phyloP scores from a whole-genome alignment of 176 grass and related monocot species.

The Oryza meridionalis region DNA sequence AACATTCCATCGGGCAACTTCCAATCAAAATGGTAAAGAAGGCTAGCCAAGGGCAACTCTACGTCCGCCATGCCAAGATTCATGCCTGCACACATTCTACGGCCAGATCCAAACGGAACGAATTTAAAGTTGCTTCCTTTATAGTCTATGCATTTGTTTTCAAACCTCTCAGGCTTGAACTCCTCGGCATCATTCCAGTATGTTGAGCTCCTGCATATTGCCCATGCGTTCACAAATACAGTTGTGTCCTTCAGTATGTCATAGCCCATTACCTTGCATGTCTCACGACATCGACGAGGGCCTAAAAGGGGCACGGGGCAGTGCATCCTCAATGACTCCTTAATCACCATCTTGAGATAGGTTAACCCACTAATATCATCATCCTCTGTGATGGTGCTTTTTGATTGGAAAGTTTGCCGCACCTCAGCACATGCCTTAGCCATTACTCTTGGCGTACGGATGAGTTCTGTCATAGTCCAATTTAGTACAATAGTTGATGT shows the following conservation, averaged over 20 bases:
- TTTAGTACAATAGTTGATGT: background rate
- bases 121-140: conserved; percentile 2
- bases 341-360: conserved; percentile 14
- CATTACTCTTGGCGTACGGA: background rate
- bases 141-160: background rate
- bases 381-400: background rate
- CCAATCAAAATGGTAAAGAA: conserved; percentile 27
- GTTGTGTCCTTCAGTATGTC: background rate
- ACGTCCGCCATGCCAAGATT: background rate
- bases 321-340: conserved; percentile 28
- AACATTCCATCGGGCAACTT: background rate
- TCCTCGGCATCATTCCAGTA: conserved; percentile 14
- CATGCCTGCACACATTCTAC: background rate
- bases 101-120: conserved; percentile 24
- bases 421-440: background rate
- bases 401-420: background rate
- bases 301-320: background rate
- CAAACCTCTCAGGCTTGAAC: conserved; percentile 25
- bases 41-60: background rate
- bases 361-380: background rate
- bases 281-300: background rate
- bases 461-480: conserved; percentile 22
- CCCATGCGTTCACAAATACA: conserved; percentile 16
- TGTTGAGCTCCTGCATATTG: background rate
- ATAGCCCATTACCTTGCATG: conserved; percentile 23